These are phyloP conservation scores for Zoysia pacifica DNA, from an alignment of 176 grass and related monocot genomes.

Conservation along the genomic window DNA sequence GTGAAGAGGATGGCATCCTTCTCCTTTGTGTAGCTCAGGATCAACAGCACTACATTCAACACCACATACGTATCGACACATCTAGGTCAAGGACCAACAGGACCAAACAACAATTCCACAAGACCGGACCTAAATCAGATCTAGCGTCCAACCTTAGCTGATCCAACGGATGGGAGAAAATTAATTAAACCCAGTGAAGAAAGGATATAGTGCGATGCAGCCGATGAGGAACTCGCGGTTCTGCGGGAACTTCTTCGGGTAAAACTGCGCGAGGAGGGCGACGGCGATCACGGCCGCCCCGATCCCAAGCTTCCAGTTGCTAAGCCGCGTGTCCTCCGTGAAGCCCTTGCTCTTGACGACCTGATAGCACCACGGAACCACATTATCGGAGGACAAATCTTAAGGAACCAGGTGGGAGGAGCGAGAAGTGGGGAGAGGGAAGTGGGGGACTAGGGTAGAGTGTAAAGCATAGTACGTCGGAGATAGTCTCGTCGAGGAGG, in stretches of 20 bases:
- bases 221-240: slow-evolving; percentile 83
- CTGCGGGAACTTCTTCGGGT: slow-evolving; percentile 97
- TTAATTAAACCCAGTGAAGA: background rate
- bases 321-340: slow-evolving; percentile 79
- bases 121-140: slow-evolving; percentile 28
- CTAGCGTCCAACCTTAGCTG: background rate
- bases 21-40: slow-evolving; percentile 95
- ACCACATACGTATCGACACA: slow-evolving; percentile 68
- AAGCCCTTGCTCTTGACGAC: slow-evolving; percentile 84
- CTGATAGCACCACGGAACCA: slow-evolving; percentile 33
- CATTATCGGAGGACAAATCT: slow-evolving; percentile 21
- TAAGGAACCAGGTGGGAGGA: background rate
- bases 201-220: slow-evolving; percentile 97
- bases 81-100: slow-evolving; percentile 54
- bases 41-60: slow-evolving; percentile 72
- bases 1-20: slow-evolving; percentile 98
- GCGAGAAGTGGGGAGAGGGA: background rate
- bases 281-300: slow-evolving; percentile 79
- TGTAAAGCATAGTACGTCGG: slow-evolving; percentile 40
- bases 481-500: slow-evolving; percentile 71
- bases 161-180: background rate
- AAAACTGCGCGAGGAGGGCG: slow-evolving; percentile 91
- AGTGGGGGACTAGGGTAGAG: slow-evolving; percentile 19
- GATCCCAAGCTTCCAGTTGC: slow-evolving; percentile 80
- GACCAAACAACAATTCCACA: slow-evolving; percentile 20